These are phyloP conservation scores for Capsella bursapastoris DNA, from an alignment of 345 rosid genomes.

Conservation along the genomic window DNA sequence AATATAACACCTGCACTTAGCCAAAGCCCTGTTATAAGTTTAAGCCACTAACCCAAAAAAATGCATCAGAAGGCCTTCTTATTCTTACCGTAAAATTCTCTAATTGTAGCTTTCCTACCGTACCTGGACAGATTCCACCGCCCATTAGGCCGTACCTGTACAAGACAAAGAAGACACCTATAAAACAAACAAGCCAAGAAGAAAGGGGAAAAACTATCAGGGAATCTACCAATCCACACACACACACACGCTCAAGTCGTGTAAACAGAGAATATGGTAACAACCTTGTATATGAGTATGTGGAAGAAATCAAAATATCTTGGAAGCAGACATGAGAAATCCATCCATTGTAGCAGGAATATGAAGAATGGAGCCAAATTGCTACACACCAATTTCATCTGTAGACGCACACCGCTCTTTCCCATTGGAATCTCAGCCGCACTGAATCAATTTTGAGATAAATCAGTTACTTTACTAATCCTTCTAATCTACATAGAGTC, in stretches of 20 bases:
- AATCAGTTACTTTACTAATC: conserved; percentile 5
- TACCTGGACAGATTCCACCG: conserved; percentile 52
- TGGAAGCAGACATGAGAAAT: conserved; percentile 86
- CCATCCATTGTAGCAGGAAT: conserved; percentile 82
- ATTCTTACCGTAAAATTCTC: conserved; percentile 77
- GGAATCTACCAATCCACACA: conserved; percentile 20
- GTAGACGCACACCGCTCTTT: conserved; percentile 71
- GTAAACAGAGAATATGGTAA: conserved; percentile 11
- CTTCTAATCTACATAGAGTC: neutral
- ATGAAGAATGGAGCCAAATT: conserved; percentile 81
- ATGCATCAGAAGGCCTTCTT: neutral
- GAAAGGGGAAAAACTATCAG: conserved; percentile 21
- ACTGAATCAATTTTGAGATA: conserved; percentile 45
- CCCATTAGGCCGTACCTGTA: conserved; percentile 72
- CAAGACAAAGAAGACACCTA: conserved; percentile 39
- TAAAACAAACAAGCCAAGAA: conserved; percentile 32
- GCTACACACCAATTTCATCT: conserved; percentile 89
- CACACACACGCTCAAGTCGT: neutral
- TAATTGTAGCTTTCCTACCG: conserved; percentile 90
- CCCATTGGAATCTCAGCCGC: conserved; percentile 88
- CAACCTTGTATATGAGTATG: conserved; percentile 80
- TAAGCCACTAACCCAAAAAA: neutral
- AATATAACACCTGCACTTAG: conserved; percentile 70
- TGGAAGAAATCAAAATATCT: conserved; percentile 86
- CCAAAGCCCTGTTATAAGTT: conserved; percentile 1